Base-by-base conservation (phyloP, 169 alveolate genomes). In the Theileria annulata region DNA sequence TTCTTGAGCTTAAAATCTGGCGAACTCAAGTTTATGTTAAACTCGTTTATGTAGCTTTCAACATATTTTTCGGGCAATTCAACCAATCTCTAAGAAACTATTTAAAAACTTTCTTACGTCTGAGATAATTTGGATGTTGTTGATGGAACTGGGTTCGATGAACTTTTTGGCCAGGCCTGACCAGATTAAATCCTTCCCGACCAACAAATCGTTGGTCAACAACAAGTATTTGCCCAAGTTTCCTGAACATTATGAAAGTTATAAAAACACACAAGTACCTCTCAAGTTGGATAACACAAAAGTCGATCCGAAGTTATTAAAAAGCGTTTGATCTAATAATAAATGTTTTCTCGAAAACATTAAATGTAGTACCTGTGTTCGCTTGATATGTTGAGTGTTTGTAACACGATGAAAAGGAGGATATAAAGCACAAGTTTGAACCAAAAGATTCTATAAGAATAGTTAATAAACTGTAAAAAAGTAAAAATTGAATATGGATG, bases 201-300 rank as follows among this genome's bases (percentile, higher is more conserved):
- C 48, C 4, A 90, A 49, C 54, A 27, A 80, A 35, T 71, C 74
- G 35, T 92, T 92, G 25, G 94, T 90, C 69, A 90, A 75, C 77
- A 86, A 78, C 33, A 90, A 70, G 56, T 90, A 90, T 47, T 87
- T 86, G 9, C 94, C 94, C 77, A 90, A 63, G 49, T 88, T 62
- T 42, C 51, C 51, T 42, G 13, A 8, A 42, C 19, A 8, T n/a
- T 42, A 8, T 3, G 3, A 8, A 42, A 42, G 13, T 42, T 8
- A 42, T 42, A 8, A 42, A 42, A 10, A 42, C 13, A 42, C 13
- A 42, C 6, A 17, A 42, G 15, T 42, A 15, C 71, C 71, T 37
- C 37, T 62, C 33, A 62, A 21, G n/a, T 23, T 62, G 0, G 71
- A 62, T 27, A 62, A 30, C 71, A 62, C 31, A 54, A 59, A 90